A percentile compares a stretch with the other conserved stretches of the same genome.
Evolutionary conservation across 306 rosid genomes (phyloP).

Genomic region (Mimosa pudica): DNA sequence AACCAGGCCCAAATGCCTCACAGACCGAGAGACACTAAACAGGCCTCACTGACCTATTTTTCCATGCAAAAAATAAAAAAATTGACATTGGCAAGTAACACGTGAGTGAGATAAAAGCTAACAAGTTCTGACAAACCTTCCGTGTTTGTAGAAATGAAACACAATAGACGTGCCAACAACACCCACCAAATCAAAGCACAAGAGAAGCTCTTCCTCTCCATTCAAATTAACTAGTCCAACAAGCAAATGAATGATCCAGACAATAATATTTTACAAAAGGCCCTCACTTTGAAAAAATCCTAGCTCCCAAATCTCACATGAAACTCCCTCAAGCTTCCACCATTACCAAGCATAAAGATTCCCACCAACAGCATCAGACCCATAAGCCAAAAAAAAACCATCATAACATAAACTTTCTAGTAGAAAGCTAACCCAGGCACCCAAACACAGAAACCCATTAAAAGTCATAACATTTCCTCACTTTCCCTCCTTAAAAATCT

Average conservation of each 20-base stretch:
- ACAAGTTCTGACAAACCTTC: conserved; percentile 55
- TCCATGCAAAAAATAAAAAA: too few species aligned
- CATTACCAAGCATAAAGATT: conserved; percentile 36
- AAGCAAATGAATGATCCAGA: conserved; percentile 63
- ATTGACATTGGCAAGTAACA: neutral
- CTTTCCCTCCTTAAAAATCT: neutral
- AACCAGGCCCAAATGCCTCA: too few species aligned
- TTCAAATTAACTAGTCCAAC: conserved; percentile 37
- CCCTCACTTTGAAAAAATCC: conserved; percentile 24
- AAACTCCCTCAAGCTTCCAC: conserved; percentile 38
- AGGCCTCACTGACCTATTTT: too few species aligned
- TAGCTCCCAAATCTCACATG: conserved; percentile 34
- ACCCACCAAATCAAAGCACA: conserved; percentile 54
- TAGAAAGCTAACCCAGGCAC: conserved; percentile 5
- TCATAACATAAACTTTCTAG: neutral
- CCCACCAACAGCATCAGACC: conserved; percentile 31
- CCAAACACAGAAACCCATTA: conserved; percentile 6
- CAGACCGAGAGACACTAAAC: too few species aligned
- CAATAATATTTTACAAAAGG: neutral
- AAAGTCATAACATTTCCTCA: conserved; percentile 33
- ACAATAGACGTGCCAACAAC: conserved; percentile 53
- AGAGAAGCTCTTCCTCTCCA: conserved; percentile 54
- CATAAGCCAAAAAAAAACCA: conserved; percentile 50
- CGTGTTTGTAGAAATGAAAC: conserved; percentile 68
- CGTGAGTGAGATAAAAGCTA: conserved; percentile 12